These are phyloP conservation scores for Penicillium robsamsonii DNA, from an alignment of 495 filamentous ascomycete species.

Conservation along the genomic window DNA sequence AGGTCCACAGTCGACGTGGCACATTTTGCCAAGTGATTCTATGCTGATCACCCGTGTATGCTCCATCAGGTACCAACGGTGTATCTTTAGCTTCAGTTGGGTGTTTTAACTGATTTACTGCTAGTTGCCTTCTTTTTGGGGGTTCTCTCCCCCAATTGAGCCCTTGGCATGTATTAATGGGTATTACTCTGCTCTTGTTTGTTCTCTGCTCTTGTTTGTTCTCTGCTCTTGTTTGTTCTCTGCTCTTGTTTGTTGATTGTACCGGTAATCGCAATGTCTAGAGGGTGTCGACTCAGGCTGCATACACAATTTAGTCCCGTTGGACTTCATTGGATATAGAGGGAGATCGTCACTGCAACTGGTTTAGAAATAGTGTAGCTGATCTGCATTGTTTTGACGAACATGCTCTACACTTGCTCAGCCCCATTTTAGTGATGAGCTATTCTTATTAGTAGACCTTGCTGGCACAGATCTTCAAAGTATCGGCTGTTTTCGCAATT, in stretches of 20 bases:
- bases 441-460: background rate
- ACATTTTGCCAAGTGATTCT: background rate
- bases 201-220: background rate
- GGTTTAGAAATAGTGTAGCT: background rate
- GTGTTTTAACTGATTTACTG: background rate
- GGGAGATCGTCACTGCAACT: background rate
- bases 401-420: background rate
- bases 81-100: background rate
- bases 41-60: background rate
- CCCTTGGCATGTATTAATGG: background rate
- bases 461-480: background rate
- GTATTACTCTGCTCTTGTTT: background rate
- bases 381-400: background rate
- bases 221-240: background rate
- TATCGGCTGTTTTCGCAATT: background rate
- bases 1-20: constrained; percentile 3
- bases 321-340: background rate
- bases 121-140: background rate
- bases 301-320: background rate
- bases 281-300: background rate
- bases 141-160: background rate
- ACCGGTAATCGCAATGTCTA: background rate
- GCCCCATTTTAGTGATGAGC: background rate
- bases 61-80: background rate
- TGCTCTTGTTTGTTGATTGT: background rate